These are phyloP conservation scores for Hypsizygus ulmarius DNA, from an alignment of 1,284 basidiomycete species.

Conservation along the genomic window DNA sequence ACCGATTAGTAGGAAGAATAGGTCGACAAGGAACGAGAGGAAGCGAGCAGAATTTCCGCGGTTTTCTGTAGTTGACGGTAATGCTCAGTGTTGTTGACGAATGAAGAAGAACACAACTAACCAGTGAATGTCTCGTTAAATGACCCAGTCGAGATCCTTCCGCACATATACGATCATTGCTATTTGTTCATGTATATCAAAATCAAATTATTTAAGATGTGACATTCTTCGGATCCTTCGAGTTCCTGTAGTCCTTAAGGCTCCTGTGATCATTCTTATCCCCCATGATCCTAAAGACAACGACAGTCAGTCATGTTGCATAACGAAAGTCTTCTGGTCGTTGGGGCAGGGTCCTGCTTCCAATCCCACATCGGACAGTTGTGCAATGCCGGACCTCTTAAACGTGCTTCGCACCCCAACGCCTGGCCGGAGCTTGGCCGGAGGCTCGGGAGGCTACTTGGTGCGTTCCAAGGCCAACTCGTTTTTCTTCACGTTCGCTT, in stretches of 20 bases:
- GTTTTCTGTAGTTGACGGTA: background rate
- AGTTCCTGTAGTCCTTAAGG: background rate
- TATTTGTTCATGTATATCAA: slow-evolving; percentile 13
- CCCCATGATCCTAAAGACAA: background rate
- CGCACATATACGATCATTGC: background rate
- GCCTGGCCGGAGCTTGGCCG: slow-evolving; percentile 12
- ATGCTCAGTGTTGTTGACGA: background rate
- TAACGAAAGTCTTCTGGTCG: background rate
- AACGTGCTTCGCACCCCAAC: background rate
- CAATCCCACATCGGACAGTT: background rate
- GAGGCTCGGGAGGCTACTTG: background rate
- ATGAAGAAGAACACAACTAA: too few relatives aligned
- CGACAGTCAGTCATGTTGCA: background rate
- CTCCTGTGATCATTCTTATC: background rate
- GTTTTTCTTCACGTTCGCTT: slow-evolving; percentile 1
- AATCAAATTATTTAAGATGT: slow-evolving; percentile 10
- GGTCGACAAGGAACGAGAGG: too few relatives aligned
- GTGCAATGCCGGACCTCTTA: too few relatives aligned
- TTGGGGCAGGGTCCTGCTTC: background rate
- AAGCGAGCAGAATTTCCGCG: too few relatives aligned
- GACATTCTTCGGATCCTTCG: slow-evolving; percentile 10
- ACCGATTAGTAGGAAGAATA: too few relatives aligned
- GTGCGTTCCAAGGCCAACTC: background rate
- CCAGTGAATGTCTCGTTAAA: too few relatives aligned
- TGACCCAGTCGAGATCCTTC: slow-evolving; percentile 8